A percentile compares a stretch with the other conserved stretches of the same genome.
phyloP scores from a whole-genome alignment of 176 grass and related monocot genomes.

The Cenchrus fungigraminus region DNA sequence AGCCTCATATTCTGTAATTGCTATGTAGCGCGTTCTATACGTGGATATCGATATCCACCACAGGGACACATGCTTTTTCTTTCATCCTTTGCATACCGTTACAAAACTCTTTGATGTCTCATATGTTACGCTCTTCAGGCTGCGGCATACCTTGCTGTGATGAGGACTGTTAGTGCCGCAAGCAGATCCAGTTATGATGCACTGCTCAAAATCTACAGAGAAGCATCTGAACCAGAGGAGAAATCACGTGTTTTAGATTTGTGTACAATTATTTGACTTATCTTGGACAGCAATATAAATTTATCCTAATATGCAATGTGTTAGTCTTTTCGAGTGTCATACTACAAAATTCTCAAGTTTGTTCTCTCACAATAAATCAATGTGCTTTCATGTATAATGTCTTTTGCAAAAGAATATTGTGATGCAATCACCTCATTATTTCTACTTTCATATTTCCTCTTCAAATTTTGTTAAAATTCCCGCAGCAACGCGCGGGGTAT shows the following conservation, averaged over 20 bases:
- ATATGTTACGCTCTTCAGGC: too few relatives aligned
- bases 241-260: constrained; percentile 70
- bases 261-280: constrained; percentile 17
- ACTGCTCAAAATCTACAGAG: constrained; percentile 86
- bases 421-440: too few relatives aligned
- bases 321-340: too few relatives aligned
- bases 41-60: constrained; percentile 97
- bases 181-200: constrained; percentile 67
- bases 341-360: too few relatives aligned
- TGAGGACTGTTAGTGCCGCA: constrained; percentile 61
- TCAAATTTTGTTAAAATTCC: too few relatives aligned
- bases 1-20: not conserved
- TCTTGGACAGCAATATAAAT: not conserved
- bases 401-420: too few relatives aligned
- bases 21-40: constrained; percentile 80
- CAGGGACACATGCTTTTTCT: constrained; percentile 42
- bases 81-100: too few relatives aligned
- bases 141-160: constrained; percentile 55
- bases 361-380: too few relatives aligned
- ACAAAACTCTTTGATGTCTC: too few relatives aligned
- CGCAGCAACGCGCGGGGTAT: too few relatives aligned
- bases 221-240: constrained; percentile 67
- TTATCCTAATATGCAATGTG: not conserved
- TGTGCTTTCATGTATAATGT: too few relatives aligned
- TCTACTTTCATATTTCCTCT: too few relatives aligned